Conservation (phyloP, 352 stramenopile species). For the Nothophytophthora sp. region DNA sequence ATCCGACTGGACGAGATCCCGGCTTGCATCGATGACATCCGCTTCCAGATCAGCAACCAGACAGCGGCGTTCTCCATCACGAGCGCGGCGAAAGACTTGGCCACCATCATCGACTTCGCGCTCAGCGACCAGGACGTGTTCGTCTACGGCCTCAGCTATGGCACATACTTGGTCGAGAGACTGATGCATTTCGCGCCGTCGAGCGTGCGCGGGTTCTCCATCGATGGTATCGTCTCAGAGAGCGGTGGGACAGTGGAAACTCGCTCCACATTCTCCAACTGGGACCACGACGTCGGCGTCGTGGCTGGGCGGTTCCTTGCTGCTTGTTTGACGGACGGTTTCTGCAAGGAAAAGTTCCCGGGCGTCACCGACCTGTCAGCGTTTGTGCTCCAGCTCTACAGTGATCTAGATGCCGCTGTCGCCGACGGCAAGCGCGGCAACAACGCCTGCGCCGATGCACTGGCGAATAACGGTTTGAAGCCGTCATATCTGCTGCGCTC, state of each 20-base stretch:
- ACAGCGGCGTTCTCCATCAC: conserved; percentile 46
- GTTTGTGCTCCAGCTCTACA: conserved; percentile 57
- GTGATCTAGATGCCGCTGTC: conserved; percentile 48
- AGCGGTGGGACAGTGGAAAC: conserved; percentile 45
- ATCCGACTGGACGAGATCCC: conserved; percentile 27
- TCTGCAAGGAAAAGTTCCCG: conserved; percentile 69
- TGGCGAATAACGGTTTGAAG: conserved; percentile 35
- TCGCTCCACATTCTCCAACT: conserved; percentile 78
- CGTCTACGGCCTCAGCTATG: conserved; percentile 38
- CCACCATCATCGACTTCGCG: conserved; percentile 16
- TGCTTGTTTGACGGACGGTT: conserved; percentile 54
- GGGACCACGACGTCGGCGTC: conserved; percentile 71
- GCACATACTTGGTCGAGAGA: conserved; percentile 25
- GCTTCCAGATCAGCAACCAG: conserved; percentile 35
- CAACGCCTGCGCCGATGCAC: conserved; percentile 51
- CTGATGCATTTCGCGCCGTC: conserved; percentile 33
- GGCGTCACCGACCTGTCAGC: conserved; percentile 43
- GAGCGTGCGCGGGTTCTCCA: conserved; percentile 29
- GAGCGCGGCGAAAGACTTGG: conserved; percentile 39
- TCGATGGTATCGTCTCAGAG: conserved; percentile 32
- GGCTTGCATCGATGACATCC: conserved; percentile 33
- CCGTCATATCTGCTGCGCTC: conserved; percentile 77
- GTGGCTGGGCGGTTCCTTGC: conserved; percentile 58
- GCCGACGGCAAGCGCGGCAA: conserved; percentile 28
- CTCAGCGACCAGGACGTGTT: conserved; percentile 14